Evolutionary conservation across 352 stramenopile genomes (phyloP).

Genomic region (Phytophthora sansomeana): DNA sequence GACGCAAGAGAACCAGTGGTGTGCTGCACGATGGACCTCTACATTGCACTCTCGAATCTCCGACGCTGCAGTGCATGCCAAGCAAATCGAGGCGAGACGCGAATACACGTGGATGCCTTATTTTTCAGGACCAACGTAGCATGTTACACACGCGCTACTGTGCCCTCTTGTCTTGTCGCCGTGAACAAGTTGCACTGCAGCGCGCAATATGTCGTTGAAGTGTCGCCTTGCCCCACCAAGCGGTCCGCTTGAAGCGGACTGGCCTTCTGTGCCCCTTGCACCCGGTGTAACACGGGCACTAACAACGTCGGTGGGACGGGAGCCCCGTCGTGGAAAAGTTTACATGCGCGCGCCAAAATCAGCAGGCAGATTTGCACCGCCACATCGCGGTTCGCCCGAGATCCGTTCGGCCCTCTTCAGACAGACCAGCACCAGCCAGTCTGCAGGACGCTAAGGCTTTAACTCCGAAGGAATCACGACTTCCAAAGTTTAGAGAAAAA

Average conservation of each 20-base stretch:
- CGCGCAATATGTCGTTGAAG: constrained; percentile 13
- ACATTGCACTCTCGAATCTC: neutral
- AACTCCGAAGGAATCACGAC: neutral
- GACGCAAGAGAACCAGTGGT: neutral
- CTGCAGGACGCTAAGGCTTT: too few species aligned
- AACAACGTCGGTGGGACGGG: neutral
- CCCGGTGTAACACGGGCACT: constrained; percentile 16
- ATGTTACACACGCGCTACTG: constrained; percentile 25
- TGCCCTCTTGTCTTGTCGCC: constrained; percentile 32
- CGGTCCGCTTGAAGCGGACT: constrained; percentile 12
- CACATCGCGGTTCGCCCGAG: constrained; percentile 17
- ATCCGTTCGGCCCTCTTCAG: too few species aligned
- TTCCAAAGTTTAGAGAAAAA: too few species aligned
- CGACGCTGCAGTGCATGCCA: neutral
- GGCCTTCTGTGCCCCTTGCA: constrained; percentile 6
- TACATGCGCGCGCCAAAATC: neutral
- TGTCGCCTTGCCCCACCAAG: too few species aligned
- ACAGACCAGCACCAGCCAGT: constrained; percentile 15
- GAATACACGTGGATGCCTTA: constrained; percentile 4
- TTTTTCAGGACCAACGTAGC: constrained; percentile 11
- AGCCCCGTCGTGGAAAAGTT: neutral
- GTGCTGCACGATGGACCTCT: neutral
- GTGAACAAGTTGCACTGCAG: constrained; percentile 3
- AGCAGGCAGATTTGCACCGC: constrained; percentile 19
- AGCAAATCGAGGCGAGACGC: neutral